phyloP scores from a whole-genome alignment of 2,329 filamentous ascomycete genomes.

The Apiospora saccharicola region DNA sequence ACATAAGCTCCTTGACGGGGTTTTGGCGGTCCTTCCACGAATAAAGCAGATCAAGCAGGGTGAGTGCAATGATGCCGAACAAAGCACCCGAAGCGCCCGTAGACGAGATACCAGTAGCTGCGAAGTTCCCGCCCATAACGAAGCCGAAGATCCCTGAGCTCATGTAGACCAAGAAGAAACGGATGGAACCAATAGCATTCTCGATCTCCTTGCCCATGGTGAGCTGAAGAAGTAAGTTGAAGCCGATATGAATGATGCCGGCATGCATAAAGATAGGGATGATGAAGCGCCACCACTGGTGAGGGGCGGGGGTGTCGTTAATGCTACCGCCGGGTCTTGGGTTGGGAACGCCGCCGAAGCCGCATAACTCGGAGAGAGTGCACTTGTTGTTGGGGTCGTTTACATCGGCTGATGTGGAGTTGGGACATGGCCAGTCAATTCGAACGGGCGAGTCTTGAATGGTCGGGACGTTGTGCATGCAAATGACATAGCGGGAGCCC shows the following conservation, averaged over 20 bases:
- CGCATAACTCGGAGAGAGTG: slow-evolving; percentile 80
- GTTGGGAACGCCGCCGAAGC: slow-evolving; percentile 75
- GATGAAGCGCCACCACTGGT: slow-evolving; percentile 98
- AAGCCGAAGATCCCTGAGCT: slow-evolving; percentile 94
- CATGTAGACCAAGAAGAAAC: slow-evolving; percentile 90
- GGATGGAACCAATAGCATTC: slow-evolving; percentile 83
- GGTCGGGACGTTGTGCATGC: slow-evolving; percentile 84
- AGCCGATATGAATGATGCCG: slow-evolving; percentile 91
- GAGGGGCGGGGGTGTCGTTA: slow-evolving; percentile 67
- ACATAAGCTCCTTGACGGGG: slow-evolving; percentile 85
- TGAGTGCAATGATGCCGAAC: slow-evolving; percentile 90
- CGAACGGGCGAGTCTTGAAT: slow-evolving; percentile 61
- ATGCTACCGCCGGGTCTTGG: slow-evolving; percentile 55
- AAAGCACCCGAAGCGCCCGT: slow-evolving; percentile 89
- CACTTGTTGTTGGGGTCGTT: slow-evolving; percentile 64
- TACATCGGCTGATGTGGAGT: slow-evolving; percentile 68
- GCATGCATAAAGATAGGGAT: slow-evolving; percentile 94
- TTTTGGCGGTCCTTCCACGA: slow-evolving; percentile 83
- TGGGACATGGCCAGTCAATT: slow-evolving; percentile 81
- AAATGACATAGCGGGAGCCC: slow-evolving; percentile 90
- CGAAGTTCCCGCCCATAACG: slow-evolving; percentile 93
- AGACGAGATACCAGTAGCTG: slow-evolving; percentile 80
- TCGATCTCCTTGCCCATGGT: slow-evolving; percentile 95
- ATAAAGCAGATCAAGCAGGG: slow-evolving; percentile 88
- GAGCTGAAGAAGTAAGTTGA: slow-evolving; percentile 92